Evolutionary conservation across 2,329 filamentous ascomycete species (phyloP).

Genomic region (Colletotrichum nymphaeae): DNA sequence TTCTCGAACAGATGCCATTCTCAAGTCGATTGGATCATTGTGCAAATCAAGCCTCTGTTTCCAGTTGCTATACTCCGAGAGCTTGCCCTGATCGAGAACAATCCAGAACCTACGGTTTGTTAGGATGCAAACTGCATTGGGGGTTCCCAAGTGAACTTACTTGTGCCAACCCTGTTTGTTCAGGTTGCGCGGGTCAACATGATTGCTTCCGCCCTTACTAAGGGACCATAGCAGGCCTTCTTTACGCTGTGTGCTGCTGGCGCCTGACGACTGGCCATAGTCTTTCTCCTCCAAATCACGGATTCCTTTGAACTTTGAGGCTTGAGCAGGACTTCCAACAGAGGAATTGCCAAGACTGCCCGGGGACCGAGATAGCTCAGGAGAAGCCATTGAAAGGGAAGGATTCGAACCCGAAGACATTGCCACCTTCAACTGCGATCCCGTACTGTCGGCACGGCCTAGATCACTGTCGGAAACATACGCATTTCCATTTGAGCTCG

Average conservation of each 20-base stretch:
- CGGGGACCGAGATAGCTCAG: conserved; percentile 67
- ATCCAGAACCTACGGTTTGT: conserved; percentile 87
- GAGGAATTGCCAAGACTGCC: conserved; percentile 61
- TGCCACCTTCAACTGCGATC: conserved; percentile 71
- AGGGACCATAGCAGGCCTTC: conserved; percentile 96
- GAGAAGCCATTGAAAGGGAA: conserved; percentile 42
- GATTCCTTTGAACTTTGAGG: conserved; percentile 85
- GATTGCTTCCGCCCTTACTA: conserved; percentile 84
- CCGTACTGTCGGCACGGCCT: conserved; percentile 78
- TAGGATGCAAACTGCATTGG: not conserved
- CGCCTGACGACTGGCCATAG: conserved; percentile 59
- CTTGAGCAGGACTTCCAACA: conserved; percentile 63
- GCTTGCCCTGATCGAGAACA: conserved; percentile 93
- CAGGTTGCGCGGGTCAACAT: conserved; percentile 93
- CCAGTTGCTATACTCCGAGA: conserved; percentile 99
- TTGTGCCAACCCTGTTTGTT: conserved; percentile 99
- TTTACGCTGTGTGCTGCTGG: conserved; percentile 79
- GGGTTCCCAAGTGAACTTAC: conserved; percentile 63
- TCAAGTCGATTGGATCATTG: conserved; percentile 96
- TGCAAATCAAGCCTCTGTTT: conserved; percentile 97
- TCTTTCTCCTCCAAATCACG: conserved; percentile 91
- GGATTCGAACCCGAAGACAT: conserved; percentile 56
- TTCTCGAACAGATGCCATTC: conserved; percentile 96
- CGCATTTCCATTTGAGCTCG: conserved; percentile 56
- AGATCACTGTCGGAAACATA: conserved; percentile 76